phyloP scores from a whole-genome alignment of 805 yeast species.

The Yarrowia sp. region DNA sequence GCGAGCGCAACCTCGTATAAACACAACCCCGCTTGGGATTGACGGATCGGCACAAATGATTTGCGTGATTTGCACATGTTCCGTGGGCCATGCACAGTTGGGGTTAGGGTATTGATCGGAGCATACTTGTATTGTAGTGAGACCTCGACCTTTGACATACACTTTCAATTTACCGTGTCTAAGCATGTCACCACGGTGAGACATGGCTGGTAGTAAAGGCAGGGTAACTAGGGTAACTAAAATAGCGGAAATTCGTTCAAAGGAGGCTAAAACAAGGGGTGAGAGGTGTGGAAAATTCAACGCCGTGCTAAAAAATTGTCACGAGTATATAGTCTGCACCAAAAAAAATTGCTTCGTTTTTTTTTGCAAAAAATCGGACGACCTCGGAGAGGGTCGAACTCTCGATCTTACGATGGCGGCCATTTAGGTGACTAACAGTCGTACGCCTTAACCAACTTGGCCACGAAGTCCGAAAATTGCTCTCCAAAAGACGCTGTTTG shows the following conservation, averaged over 20 bases:
- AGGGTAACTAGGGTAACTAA: background rate
- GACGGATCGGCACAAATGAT: constrained; percentile 1
- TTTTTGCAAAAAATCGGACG: constrained; percentile 4
- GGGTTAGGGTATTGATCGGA: background rate
- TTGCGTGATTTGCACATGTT: constrained; percentile 32
- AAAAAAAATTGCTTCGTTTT: background rate
- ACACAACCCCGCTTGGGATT: constrained; percentile 17
- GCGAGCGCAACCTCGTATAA: constrained; percentile 14
- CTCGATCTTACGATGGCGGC: constrained; percentile 40
- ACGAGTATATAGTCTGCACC: background rate
- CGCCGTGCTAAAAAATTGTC: too few species aligned
- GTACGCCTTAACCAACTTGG: constrained; percentile 40
- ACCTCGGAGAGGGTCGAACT: constrained; percentile 40
- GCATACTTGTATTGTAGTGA: background rate
- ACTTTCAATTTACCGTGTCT: constrained; percentile 17
- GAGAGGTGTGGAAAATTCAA: too few species aligned
- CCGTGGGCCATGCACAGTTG: background rate
- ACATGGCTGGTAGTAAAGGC: constrained; percentile 19
- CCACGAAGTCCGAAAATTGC: constrained; percentile 31
- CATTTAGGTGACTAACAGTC: constrained; percentile 35
- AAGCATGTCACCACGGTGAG: background rate
- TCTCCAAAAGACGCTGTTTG: background rate
- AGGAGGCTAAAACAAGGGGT: background rate
- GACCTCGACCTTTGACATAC: background rate
- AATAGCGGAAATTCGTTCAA: background rate